A percentile compares a stretch with the other conserved stretches of the same genome.
Conservation (phyloP, 441 rosid species). For the Adansonia madagascariensis region DNA sequence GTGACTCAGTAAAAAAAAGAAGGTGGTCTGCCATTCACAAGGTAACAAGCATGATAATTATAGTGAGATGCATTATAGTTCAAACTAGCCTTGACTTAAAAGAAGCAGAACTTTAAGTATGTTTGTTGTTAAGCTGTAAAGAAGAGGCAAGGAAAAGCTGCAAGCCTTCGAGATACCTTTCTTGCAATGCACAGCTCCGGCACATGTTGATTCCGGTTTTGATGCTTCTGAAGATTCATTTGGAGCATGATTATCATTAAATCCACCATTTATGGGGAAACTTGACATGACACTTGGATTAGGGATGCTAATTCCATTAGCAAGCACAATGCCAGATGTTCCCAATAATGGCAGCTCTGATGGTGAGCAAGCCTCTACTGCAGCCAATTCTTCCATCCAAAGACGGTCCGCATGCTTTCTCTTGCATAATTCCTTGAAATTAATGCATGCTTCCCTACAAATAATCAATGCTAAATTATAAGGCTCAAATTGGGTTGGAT, state of each 20-base stretch:
- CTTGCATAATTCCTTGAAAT: slow-evolving; percentile 75
- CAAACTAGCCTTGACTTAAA: background rate
- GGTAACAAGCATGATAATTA: background rate
- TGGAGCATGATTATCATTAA: slow-evolving; percentile 34
- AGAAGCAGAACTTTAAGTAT: background rate
- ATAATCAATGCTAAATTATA: slow-evolving; percentile 12
- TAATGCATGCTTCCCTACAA: slow-evolving; percentile 70
- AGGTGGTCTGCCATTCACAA: background rate
- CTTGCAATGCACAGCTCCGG: slow-evolving; percentile 45
- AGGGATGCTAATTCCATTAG: slow-evolving; percentile 46
- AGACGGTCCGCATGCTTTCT: slow-evolving; percentile 76
- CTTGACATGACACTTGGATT: slow-evolving; percentile 29
- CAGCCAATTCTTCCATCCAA: slow-evolving; percentile 87
- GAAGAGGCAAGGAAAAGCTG: slow-evolving; percentile 5
- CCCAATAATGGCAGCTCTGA: slow-evolving; percentile 53
- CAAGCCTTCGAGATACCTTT: slow-evolving; percentile 45
- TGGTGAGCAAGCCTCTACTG: slow-evolving; percentile 68
- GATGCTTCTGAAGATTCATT: slow-evolving; percentile 44
- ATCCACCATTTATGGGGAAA: slow-evolving; percentile 31
- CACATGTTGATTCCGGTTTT: slow-evolving; percentile 11
- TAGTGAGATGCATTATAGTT: background rate
- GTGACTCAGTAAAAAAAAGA: background rate
- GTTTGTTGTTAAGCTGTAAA: background rate
- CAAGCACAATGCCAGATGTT: slow-evolving; percentile 64
- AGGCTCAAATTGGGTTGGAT: background rate